phyloP scores from a whole-genome alignment of 1,284 basidiomycete genomes.

The Ceratobasidium sp. region DNA sequence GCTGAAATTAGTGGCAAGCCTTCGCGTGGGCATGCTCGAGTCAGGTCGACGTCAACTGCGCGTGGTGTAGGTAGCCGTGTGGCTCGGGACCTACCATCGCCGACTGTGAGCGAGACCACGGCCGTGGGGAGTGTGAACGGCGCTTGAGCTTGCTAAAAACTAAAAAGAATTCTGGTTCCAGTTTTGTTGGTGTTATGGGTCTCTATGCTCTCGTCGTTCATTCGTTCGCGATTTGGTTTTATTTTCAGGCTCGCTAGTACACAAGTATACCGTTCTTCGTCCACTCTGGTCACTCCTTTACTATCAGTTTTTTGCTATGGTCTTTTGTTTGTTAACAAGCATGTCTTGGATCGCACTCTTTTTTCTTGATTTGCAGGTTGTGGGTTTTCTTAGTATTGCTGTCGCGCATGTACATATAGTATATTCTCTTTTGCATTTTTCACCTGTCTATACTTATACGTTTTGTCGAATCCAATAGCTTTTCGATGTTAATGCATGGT shows the following conservation, averaged over 20 bases:
- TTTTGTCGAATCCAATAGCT: constrained; percentile 6
- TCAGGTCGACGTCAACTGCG: constrained; percentile 4
- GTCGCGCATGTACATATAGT: constrained; percentile 30
- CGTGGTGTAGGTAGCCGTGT: background rate
- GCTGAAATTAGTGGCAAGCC: background rate
- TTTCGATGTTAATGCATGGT: background rate
- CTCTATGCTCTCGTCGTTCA: constrained; percentile 9
- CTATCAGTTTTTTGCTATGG: constrained; percentile 9
- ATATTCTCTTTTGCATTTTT: constrained; percentile 17
- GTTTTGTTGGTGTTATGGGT: background rate
- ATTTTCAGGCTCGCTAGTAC: constrained; percentile 5
- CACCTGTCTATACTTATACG: constrained; percentile 40
- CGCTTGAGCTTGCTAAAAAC: constrained; percentile 8
- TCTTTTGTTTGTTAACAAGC: constrained; percentile 28
- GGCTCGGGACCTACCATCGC: constrained; percentile 13
- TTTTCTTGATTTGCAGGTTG: constrained; percentile 14
- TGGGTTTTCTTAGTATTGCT: constrained; percentile 23
- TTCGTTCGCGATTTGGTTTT: constrained; percentile 13
- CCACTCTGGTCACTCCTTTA: constrained; percentile 26
- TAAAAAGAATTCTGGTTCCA: background rate
- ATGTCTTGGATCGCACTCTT: constrained; percentile 9
- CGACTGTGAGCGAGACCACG: constrained; percentile 31
- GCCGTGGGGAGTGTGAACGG: constrained; percentile 18
- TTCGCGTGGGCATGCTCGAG: background rate
- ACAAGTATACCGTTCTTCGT: constrained; percentile 32